These are phyloP conservation scores for Magnusiomyces suaveolens DNA, from an alignment of 1,139 yeast genomes.

Conservation along the genomic window DNA sequence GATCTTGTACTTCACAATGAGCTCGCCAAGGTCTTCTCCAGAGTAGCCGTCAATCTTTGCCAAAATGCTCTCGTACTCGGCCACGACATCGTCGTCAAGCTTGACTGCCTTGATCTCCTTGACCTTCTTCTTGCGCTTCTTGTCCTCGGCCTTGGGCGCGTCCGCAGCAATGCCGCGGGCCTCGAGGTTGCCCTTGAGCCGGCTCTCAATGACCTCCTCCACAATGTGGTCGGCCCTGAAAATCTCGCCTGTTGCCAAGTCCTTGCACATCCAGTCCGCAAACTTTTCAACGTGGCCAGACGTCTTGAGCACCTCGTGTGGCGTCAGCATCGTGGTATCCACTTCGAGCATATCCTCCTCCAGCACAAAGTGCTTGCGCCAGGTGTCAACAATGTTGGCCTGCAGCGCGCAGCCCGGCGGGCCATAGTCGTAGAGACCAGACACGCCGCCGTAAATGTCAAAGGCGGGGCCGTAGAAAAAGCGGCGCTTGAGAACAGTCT, in stretches of 20 bases:
- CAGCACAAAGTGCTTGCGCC: constrained; percentile 96
- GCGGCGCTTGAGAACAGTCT: constrained; percentile 85
- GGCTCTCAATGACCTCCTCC: constrained; percentile 91
- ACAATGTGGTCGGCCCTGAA: constrained; percentile 97
- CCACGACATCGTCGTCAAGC: constrained; percentile 67
- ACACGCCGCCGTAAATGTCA: constrained; percentile 96
- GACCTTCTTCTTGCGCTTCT: constrained; percentile 83
- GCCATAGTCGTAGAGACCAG: constrained; percentile 96
- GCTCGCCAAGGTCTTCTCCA: constrained; percentile 83
- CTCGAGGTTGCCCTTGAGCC: constrained; percentile 91
- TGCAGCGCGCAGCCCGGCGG: constrained; percentile 99
- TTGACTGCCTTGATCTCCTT: constrained; percentile 86
- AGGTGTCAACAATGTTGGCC: constrained; percentile 84
- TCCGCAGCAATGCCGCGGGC: constrained; percentile 70
- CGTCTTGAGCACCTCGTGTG: constrained; percentile 93
- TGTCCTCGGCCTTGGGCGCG: constrained; percentile 56
- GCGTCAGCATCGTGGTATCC: constrained; percentile 95
- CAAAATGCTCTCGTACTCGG: constrained; percentile 74
- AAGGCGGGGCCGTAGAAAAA: constrained; percentile 97
- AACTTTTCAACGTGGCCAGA: constrained; percentile 99
- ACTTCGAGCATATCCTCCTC: constrained; percentile 99
- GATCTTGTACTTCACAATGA: constrained; percentile 71
- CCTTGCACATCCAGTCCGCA: constrained; percentile 99
- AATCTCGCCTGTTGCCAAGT: constrained; percentile 90
- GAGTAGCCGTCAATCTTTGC: constrained; percentile 91